Evolutionary conservation across 768 basidiomycete species (phyloP).

Genomic region (Trametes sanguinea): DNA sequence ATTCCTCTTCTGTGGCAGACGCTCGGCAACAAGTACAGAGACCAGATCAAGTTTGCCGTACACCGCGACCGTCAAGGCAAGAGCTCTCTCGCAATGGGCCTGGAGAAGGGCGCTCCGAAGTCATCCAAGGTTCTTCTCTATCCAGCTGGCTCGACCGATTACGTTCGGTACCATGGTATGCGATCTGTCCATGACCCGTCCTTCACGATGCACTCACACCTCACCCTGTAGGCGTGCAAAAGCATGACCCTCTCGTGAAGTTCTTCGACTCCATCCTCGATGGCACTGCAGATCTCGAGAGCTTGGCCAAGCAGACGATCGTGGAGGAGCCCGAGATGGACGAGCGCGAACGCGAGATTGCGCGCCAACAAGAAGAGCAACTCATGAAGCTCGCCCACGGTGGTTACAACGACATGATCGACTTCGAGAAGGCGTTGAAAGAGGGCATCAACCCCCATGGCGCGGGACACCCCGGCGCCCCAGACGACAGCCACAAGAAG

Average conservation of each 20-base stretch:
- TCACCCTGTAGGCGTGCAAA: conserved; percentile 55
- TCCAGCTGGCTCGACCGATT: conserved; percentile 55
- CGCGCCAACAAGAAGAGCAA: conserved; percentile 54
- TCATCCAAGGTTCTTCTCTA: conserved; percentile 71
- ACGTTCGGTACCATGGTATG: conserved; percentile 69
- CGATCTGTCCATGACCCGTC: background rate
- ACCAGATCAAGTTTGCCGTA: conserved; percentile 60
- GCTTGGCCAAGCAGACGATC: conserved; percentile 40
- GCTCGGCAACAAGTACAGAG: conserved; percentile 70
- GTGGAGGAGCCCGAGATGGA: conserved; percentile 44
- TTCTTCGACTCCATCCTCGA: conserved; percentile 74
- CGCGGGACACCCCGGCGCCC: background rate
- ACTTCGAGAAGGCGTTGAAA: conserved; percentile 52
- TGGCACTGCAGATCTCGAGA: conserved; percentile 60
- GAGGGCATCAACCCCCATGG: conserved; percentile 36
- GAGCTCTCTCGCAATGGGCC: conserved; percentile 58
- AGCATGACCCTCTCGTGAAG: conserved; percentile 72
- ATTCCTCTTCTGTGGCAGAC: conserved; percentile 82
- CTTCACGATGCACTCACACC: background rate
- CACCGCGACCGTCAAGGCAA: conserved; percentile 68
- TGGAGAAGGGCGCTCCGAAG: conserved; percentile 54
- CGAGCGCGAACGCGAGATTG: conserved; percentile 48
- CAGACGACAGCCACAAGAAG: conserved; percentile 38
- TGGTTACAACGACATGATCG: conserved; percentile 50
- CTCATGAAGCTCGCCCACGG: conserved; percentile 53